Evolutionary conservation across 441 rosid genomes (phyloP).

Genomic region (Biscutella laevigata): DNA sequence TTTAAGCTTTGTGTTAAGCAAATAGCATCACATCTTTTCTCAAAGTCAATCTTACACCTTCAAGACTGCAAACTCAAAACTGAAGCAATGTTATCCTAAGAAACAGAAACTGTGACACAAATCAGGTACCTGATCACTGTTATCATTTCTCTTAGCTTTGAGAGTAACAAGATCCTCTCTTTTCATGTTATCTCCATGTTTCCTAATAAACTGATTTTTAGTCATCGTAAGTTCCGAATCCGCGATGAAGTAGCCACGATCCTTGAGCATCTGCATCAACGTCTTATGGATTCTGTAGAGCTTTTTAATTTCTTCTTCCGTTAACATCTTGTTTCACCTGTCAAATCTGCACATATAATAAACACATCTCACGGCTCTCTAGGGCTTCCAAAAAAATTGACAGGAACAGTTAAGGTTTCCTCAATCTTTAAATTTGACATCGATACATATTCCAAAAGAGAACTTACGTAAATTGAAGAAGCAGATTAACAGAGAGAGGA

Average conservation of each 20-base stretch:
- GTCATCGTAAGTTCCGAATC: slow-evolving; percentile 54
- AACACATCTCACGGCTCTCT: too few species aligned
- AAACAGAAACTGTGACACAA: too few species aligned
- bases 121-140: slow-evolving; percentile 48
- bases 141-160: slow-evolving; percentile 39
- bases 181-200: slow-evolving; percentile 64
- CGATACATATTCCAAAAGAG: background rate
- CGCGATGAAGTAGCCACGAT: slow-evolving; percentile 59
- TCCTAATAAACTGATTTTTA: slow-evolving; percentile 42
- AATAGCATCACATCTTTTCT: too few species aligned
- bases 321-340: slow-evolving; percentile 32
- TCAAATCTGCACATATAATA: background rate
- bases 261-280: slow-evolving; percentile 75
- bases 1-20: too few species aligned
- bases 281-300: slow-evolving; percentile 56
- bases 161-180: slow-evolving; percentile 68
- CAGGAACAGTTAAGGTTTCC: background rate
- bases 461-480: slow-evolving; percentile 3
- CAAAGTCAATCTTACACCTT: background rate
- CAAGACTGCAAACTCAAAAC: background rate
- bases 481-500: background rate
- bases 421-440: background rate
- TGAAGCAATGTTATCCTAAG: background rate
- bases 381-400: background rate
- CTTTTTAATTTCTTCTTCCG: slow-evolving; percentile 62